Evolutionary conservation across 371 early-diverging fungal species (phyloP).

Genomic region (Massospora cicadina): DNA sequence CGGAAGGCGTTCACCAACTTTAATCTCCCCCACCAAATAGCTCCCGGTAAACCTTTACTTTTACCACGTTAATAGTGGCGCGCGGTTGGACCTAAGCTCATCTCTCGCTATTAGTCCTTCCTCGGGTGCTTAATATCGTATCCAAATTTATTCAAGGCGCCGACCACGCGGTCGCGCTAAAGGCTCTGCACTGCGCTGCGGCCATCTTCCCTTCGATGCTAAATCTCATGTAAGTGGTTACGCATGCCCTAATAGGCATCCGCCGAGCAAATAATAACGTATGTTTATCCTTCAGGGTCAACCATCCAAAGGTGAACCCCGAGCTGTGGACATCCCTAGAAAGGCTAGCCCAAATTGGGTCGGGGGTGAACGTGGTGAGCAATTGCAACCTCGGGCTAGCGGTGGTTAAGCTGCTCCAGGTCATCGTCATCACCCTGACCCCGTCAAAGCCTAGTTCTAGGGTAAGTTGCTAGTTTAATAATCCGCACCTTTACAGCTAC

Average conservation of each 20-base stretch:
- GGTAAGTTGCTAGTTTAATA: neutral
- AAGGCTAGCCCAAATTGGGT: neutral
- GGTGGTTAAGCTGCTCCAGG: neutral
- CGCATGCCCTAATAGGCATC: no score
- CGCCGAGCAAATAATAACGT: no score
- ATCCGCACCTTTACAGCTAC: neutral
- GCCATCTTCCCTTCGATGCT: neutral
- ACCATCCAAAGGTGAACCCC: neutral
- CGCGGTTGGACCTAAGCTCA: neutral
- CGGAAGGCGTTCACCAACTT: neutral
- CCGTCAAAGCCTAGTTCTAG: neutral
- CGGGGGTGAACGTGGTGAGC: neutral
- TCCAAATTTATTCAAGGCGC: neutral
- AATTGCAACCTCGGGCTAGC: neutral
- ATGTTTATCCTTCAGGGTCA: no score
- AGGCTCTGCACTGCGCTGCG: neutral
- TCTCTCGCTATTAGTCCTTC: neutral
- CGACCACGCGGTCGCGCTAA: neutral
- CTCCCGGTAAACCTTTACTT: neutral
- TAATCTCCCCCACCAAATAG: neutral
- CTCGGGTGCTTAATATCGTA: neutral
- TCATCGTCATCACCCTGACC: neutral
- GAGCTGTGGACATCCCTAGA: neutral
- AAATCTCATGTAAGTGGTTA: neutral
- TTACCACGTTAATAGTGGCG: neutral